Evolutionary conservation across 1,139 yeast genomes (phyloP).

Genomic region (Kurtzmaniella quercitrusa): DNA sequence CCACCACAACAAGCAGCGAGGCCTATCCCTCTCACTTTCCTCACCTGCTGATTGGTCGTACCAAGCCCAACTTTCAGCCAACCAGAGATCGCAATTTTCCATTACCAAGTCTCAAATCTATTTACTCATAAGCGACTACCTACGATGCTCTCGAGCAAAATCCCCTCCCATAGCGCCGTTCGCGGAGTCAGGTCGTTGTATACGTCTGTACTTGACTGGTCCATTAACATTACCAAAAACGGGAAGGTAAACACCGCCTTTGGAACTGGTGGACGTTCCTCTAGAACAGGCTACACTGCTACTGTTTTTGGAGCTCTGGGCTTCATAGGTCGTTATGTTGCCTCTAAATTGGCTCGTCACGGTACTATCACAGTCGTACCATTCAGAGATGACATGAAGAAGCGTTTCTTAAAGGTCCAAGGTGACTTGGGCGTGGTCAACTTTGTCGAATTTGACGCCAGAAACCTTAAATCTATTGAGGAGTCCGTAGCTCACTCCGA

Average conservation of each 20-base stretch:
- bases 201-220: slow-evolving; percentile 47
- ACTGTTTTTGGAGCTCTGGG: slow-evolving; percentile 87
- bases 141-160: slow-evolving; percentile 2
- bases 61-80: slow-evolving; percentile 14
- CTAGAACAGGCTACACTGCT: slow-evolving; percentile 88
- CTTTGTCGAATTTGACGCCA: slow-evolving; percentile 77
- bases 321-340: slow-evolving; percentile 70
- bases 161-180: not conserved
- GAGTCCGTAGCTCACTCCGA: slow-evolving; percentile 80
- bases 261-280: slow-evolving; percentile 82
- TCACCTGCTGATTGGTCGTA: slow-evolving; percentile 7
- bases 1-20: too few species aligned
- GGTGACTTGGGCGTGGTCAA: slow-evolving; percentile 90
- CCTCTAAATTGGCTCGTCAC: slow-evolving; percentile 72
- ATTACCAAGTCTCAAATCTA: slow-evolving; percentile 2
- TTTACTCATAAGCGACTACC: not conserved
- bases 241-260: slow-evolving; percentile 70
- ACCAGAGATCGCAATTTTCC: slow-evolving; percentile 21
- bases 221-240: slow-evolving; percentile 68
- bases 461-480: slow-evolving; percentile 73
- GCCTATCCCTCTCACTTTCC: not conserved
- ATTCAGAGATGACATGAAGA: slow-evolving; percentile 74
- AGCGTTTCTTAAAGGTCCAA: slow-evolving; percentile 73
- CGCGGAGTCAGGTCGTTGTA: slow-evolving; percentile 31
- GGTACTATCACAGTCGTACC: slow-evolving; percentile 80